These are phyloP conservation scores for Sordaria brevicollis DNA, from an alignment of 495 filamentous ascomycete species.

Conservation along the genomic window DNA sequence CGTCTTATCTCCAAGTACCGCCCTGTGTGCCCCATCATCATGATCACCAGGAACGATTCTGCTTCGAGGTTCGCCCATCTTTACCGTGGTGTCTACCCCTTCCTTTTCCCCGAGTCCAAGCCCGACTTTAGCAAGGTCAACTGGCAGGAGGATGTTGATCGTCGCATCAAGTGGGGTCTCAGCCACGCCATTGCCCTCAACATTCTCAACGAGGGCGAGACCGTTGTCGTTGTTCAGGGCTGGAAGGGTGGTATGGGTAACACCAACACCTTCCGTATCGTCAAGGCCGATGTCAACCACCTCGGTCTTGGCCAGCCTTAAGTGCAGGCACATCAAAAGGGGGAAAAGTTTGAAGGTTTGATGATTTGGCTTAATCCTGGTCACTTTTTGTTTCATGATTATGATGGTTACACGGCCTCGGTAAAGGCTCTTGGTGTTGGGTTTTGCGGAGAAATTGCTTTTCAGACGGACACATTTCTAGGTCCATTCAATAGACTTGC, in stretches of 20 bases:
- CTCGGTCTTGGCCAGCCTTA: slow-evolving; percentile 31
- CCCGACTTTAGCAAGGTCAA: slow-evolving; percentile 79
- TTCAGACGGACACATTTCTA: not conserved
- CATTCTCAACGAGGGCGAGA: slow-evolving; percentile 70
- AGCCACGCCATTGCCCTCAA: slow-evolving; percentile 71
- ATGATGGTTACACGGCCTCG: not conserved
- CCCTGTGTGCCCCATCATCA: slow-evolving; percentile 96
- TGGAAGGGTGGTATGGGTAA: slow-evolving; percentile 94
- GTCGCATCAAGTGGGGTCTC: slow-evolving; percentile 92
- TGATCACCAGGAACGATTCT: slow-evolving; percentile 80
- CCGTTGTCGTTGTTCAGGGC: slow-evolving; percentile 90
- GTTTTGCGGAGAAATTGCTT: not conserved
- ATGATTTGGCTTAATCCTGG: not conserved
- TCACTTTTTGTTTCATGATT: not conserved
- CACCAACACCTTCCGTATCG: slow-evolving; percentile 74
- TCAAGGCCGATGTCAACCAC: slow-evolving; percentile 43
- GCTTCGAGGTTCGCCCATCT: slow-evolving; percentile 87
- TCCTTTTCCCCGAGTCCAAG: slow-evolving; percentile 85
- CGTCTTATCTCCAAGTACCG: slow-evolving; percentile 96
- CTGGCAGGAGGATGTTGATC: slow-evolving; percentile 98
- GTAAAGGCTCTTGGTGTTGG: not conserved
- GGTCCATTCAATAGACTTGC: not conserved
- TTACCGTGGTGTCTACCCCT: slow-evolving; percentile 96
- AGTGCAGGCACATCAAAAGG: not conserved
- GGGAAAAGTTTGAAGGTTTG: not conserved